Base-by-base conservation (phyloP, 768 basidiomycete genomes). In the Chalciporus sphaerocephalus region DNA sequence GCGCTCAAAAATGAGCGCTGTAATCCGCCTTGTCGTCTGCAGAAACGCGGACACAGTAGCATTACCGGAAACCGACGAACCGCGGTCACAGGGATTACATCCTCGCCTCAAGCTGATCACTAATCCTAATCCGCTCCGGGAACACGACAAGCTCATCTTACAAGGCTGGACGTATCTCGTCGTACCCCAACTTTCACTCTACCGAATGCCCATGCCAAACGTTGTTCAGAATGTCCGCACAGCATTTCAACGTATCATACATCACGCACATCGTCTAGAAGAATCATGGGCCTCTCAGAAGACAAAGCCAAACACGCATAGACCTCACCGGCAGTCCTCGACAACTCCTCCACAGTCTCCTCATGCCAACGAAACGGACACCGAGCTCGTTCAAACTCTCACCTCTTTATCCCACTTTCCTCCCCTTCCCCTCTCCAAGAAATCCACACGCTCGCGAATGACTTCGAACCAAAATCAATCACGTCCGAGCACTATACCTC, bases 111-210 rank as follows among this genome's bases (percentile, higher is more conserved):
- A 15, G 1, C 11, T 60, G 1, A 23, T 54, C 27, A 23, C 36
- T 1, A 39, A 22, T 6, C 36, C 36, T 1, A 39, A 22, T 6
- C 36, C 49, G 1, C 24, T 30, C 16, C 32, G 25, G n/a, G 46
- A 47, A 11, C 8, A 4, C 9, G 40, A 47, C 8, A 21, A 13
- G 0, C 39, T 53, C 13, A 27, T 58, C 9, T 24, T 58, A 13
- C 41, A 51, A 58, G 62, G 40, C 27, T 65, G 65, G 64, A 57
- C 60, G 28, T 65, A 63, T 40, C 46, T 65, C 16, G 50, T 62
- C 18, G 18, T 51, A 13, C 65, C 65, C 16, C 32, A 42, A 23
- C 48, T 63, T 22, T n/a, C 52, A 39, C 37, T 54, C 2, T 67
- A 62, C 39, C 64, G 30, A 37, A 53, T 43, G 30, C 58, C 62